Base-by-base conservation (phyloP, 768 basidiomycete species). In the Pulveroboletus ravenelii region DNA sequence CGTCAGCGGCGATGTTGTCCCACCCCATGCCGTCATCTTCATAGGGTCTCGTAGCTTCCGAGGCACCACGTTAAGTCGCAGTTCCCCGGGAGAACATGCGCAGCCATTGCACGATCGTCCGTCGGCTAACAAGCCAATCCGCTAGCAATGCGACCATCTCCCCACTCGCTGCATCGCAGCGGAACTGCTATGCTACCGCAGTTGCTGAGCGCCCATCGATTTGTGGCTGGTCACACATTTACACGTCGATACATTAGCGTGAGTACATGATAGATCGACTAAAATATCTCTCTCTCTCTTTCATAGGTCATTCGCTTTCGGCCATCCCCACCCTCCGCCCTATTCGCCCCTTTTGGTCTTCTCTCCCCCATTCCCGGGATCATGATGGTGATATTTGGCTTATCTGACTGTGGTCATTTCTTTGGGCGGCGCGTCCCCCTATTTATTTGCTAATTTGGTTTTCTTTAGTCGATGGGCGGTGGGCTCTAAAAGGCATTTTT, bases 11-110 rank as follows among this genome's bases (percentile, higher is more conserved):
- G 27, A 18, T 41, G 15, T 49, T 12, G n/a, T 30, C 23, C 20
- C 20, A 23, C 20, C 20, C 30, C 3, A 46, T 57, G 59, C 56
- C 52, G 59, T 60, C 45, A 60, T 5, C 41, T 62, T 61, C 56
- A 39, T 57, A 58, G 55, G 55, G 54, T 45, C 20, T 23, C 20
- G 20, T 4, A 23, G 20, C 20, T 0, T 45, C 34, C 46, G 23
- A 52, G 45, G 58, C 45, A 56, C 58, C 36, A 44, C 34, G 30
- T 14, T 41, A 3, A 20, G n/a, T n/a, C 20, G 35, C 15, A 13
- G 7, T 13, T 15, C 14, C 34, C 4, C 5, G 15, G 40, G 29
- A 47, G 18, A 15, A 9, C 14, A 39, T 50, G 46, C 47, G 53
- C 30, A 30, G 43, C 44, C 18, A 18, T 41, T 4, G 12, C 15